Percentiles rank a stretch among this genome's conserved stretches.
Conservation (phyloP, 768 basidiomycete genomes). For the Crucibulum laeve region DNA sequence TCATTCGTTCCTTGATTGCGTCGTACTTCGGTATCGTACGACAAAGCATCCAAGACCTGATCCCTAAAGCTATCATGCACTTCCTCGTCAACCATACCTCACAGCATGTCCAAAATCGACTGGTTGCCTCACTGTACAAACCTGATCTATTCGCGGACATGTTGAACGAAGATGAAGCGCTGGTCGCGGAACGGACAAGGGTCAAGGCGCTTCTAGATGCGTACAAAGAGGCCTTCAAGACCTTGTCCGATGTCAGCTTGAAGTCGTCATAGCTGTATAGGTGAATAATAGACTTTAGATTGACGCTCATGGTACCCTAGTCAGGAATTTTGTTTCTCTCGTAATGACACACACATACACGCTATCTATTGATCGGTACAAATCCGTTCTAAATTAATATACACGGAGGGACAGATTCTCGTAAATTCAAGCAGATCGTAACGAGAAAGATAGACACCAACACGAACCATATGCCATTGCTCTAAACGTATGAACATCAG, state of each 20-base stretch:
- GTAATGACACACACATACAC: slow-evolving; percentile 4
- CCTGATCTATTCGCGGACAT: slow-evolving; percentile 88
- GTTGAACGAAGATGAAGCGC: slow-evolving; percentile 91
- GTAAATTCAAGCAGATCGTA: too few species aligned
- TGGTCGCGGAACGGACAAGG: slow-evolving; percentile 89
- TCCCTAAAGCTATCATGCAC: slow-evolving; percentile 99
- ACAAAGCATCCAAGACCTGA: slow-evolving; percentile 93
- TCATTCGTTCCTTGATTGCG: slow-evolving; percentile 92
- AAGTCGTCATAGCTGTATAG: slow-evolving; percentile 44
- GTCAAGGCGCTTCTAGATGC: slow-evolving; percentile 94
- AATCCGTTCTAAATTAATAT: not conserved
- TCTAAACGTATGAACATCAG: not conserved
- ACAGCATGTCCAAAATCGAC: slow-evolving; percentile 92
- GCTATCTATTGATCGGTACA: not conserved
- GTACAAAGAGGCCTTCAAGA: slow-evolving; percentile 93
- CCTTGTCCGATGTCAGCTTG: slow-evolving; percentile 75
- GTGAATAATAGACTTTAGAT: slow-evolving; percentile 1
- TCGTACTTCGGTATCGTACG: slow-evolving; percentile 96
- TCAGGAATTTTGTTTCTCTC: not conserved
- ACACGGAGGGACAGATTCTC: not conserved
- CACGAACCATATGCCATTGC: not conserved
- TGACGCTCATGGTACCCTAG: not conserved
- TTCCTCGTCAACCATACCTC: slow-evolving; percentile 95
- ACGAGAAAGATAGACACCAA: not conserved
- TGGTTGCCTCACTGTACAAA: slow-evolving; percentile 94